phyloP scores from a whole-genome alignment of 2,329 filamentous ascomycete genomes.

The Sclerotinia trifoliorum region DNA sequence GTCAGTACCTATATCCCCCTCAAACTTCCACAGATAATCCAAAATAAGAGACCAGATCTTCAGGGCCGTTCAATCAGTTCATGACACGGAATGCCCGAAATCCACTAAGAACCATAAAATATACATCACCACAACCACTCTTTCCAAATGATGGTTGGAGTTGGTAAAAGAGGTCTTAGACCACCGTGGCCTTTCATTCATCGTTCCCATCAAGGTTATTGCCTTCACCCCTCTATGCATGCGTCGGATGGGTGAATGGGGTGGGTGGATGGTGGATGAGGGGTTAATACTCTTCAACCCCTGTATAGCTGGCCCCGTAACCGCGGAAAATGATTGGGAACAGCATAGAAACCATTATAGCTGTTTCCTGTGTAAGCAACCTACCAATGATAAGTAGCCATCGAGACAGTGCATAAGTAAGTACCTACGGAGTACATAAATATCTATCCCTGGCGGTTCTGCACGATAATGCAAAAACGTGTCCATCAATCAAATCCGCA shows the following conservation, averaged over 20 bases:
- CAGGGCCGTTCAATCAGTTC: constrained; percentile 12
- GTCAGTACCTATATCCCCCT: not conserved
- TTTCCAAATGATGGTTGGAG: not conserved
- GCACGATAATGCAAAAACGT: not conserved
- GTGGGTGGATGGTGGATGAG: not conserved
- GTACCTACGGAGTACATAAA: not conserved
- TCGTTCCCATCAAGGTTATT: not conserved
- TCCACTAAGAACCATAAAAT: not conserved
- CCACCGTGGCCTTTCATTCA: constrained; percentile 1
- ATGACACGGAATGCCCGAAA: constrained; percentile 4
- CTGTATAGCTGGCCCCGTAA: not conserved
- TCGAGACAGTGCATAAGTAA: not conserved
- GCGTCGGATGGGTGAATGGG: not conserved
- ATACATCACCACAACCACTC: not conserved
- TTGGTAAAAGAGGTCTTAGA: not conserved
- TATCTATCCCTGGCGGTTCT: not conserved
- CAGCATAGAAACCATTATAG: not conserved
- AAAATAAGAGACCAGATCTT: constrained; percentile 5
- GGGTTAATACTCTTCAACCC: not conserved
- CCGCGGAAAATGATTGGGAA: not conserved
- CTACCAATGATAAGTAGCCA: not conserved
- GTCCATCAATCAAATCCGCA: not conserved
- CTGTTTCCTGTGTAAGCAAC: not conserved
- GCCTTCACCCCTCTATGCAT: constrained; percentile 7
- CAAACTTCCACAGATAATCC: not conserved